A percentile compares a stretch with the other conserved stretches of the same genome.
phyloP scores from a whole-genome alignment of 179 eudicot genomes.

The Sideroxylon spinosum region DNA sequence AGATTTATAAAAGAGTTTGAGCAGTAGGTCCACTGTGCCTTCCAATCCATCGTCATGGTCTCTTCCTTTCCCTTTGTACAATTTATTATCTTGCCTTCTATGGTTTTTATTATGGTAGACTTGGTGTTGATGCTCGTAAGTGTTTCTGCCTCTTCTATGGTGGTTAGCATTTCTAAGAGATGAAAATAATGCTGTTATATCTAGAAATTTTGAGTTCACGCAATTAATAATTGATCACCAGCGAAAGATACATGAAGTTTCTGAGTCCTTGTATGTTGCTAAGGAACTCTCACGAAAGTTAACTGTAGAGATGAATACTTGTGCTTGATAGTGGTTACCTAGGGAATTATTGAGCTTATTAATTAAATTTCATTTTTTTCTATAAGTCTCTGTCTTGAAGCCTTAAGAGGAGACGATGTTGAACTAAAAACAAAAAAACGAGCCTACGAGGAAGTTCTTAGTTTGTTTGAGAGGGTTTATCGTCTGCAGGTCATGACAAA shows the following conservation, averaged over 20 bases:
- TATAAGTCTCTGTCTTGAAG: constrained; percentile 48
- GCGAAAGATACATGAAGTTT: constrained; percentile 58
- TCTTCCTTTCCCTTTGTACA: background rate
- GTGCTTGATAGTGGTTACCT: background rate
- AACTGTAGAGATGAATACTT: constrained; percentile 38
- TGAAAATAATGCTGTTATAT: constrained; percentile 47
- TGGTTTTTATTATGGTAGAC: background rate
- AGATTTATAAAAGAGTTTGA: constrained; percentile 66
- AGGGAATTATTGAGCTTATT: background rate
- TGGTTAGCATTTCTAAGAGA: constrained; percentile 32
- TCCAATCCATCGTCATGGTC: background rate
- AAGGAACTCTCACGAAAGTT: background rate
- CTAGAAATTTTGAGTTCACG: constrained; percentile 71
- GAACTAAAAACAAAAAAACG: constrained; percentile 58
- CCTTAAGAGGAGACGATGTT: constrained; percentile 61
- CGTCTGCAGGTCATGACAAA: constrained; percentile 35
- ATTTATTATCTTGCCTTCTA: background rate
- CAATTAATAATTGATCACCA: constrained; percentile 68
- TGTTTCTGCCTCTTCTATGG: background rate
- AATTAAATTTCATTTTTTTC: background rate
- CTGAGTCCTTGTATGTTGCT: constrained; percentile 50
- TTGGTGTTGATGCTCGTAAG: background rate
- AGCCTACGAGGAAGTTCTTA: constrained; percentile 72
- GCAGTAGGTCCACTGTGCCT: constrained; percentile 33
- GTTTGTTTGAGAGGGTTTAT: constrained; percentile 59